Conservation (phyloP, 2,329 filamentous ascomycete species). For the Purpureocillium lavendulum region DNA sequence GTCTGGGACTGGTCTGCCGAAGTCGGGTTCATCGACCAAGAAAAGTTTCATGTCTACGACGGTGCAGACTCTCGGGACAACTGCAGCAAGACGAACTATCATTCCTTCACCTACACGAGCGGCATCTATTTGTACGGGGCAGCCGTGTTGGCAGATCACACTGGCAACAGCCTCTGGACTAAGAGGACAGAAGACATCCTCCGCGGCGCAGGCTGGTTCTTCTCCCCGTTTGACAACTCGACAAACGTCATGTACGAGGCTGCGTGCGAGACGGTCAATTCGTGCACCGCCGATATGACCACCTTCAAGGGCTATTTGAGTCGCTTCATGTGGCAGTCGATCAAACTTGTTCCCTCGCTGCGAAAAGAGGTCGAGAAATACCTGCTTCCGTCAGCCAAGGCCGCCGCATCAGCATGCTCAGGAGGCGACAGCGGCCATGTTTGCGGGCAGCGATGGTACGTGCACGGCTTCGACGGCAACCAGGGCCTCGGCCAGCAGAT, state of each 20-base stretch:
- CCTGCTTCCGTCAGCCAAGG: constrained; percentile 42
- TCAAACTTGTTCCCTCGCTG: constrained; percentile 45
- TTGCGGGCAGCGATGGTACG: constrained; percentile 56
- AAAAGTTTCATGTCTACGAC: constrained; percentile 48
- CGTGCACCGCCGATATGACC: constrained; percentile 54
- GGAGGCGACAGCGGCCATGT: constrained; percentile 40
- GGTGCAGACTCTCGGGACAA: constrained; percentile 45
- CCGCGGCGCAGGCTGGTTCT: constrained; percentile 42
- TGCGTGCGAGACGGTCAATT: constrained; percentile 50
- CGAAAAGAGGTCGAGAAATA: constrained; percentile 34
- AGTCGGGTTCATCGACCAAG: constrained; percentile 46
- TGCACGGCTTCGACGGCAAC: constrained; percentile 43
- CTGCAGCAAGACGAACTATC: constrained; percentile 42
- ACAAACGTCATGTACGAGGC: constrained; percentile 57
- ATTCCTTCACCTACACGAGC: constrained; percentile 57
- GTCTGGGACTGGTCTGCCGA: constrained; percentile 55
- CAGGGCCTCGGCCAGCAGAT: constrained; percentile 55
- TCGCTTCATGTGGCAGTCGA: constrained; percentile 52
- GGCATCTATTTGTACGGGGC: constrained; percentile 59
- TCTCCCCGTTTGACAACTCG: constrained; percentile 41
- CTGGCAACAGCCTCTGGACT: constrained; percentile 42
- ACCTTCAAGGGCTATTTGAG: constrained; percentile 61
- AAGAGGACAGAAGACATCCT: constrained; percentile 44
- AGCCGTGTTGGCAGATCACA: constrained; percentile 55
- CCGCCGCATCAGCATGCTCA: constrained; percentile 48